phyloP scores from a whole-genome alignment of 2,329 filamentous ascomycete species.

The Neoscytalidium dimidiatum region DNA sequence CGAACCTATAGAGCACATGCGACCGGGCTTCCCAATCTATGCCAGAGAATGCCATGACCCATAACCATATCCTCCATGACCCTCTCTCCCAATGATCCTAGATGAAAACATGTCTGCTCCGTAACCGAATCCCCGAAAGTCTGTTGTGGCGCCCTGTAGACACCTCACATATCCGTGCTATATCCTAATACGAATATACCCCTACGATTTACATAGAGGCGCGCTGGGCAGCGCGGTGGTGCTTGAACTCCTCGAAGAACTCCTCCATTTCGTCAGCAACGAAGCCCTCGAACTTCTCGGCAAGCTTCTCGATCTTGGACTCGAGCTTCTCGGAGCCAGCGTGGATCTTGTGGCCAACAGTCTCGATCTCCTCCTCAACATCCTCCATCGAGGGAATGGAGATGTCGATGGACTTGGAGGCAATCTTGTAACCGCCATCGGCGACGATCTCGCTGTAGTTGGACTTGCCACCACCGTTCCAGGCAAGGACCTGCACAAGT shows the following conservation, averaged over 20 bases:
- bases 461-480: constrained; percentile 94
- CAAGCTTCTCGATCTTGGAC: constrained; percentile 51
- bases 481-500: constrained; percentile 71
- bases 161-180: background rate
- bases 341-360: constrained; percentile 37
- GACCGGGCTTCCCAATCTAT: constrained; percentile 15
- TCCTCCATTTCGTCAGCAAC: constrained; percentile 52
- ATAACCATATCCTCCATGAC: background rate
- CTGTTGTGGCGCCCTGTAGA: background rate
- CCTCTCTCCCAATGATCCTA: constrained; percentile 1
- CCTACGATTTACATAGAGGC: constrained; percentile 14
- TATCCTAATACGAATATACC: background rate
- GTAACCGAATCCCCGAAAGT: background rate
- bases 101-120: constrained; percentile 13
- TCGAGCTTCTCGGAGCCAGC: constrained; percentile 44
- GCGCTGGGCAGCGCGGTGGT: constrained; percentile 9
- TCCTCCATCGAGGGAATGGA: constrained; percentile 26
- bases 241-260: constrained; percentile 58
- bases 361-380: constrained; percentile 34
- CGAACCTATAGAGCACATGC: background rate
- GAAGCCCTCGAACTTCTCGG: constrained; percentile 48
- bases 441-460: constrained; percentile 86
- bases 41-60: constrained; percentile 17
- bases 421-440: constrained; percentile 68
- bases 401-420: constrained; percentile 24